Base-by-base conservation (phyloP, 495 filamentous ascomycete genomes). In the Hyaloscypha variabilis region DNA sequence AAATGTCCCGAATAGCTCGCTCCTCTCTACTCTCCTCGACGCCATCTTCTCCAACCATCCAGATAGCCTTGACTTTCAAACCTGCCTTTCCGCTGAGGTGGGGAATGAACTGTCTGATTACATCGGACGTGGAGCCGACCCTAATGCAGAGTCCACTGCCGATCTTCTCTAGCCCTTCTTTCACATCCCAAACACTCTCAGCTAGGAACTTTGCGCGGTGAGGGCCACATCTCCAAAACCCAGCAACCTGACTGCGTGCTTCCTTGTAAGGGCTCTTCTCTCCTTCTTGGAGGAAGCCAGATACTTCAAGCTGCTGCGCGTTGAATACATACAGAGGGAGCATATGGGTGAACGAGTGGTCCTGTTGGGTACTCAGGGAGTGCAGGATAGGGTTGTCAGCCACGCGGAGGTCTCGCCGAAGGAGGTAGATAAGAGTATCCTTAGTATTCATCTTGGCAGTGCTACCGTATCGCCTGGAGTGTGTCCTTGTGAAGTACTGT, bases 181-280 rank as follows among this genome's bases (percentile, higher is more conserved):
- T 90, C 61, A 91, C 29, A 73, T 90, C 85, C 87, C 87, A 90
- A 0, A 91, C 79, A 14, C 84, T 82, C 71, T 91, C 83, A 0
- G 85, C 87, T 23, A 90, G 65, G 69, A 91, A 93, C 70, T 82
- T 87, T 59, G 83, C 85, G 36, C 90, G 83, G 67, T 90, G 85
- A 23, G 82, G 85, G 1, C 90, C 90, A 67, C 86, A 90, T 64
- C 88, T 75, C 87, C 86, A 89, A 70, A 90, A 89, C 14, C 77
- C 77, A 8, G 79, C 88, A 31, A 87, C 73, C 11, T 73, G 65
- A 60, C 84, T 85, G 42, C 81, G 78, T 13, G 88, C 86, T 70
- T 85, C 82, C 3, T 82, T 81, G 61, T 84, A 91, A 0, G 89
- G 89, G 17, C 75, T 85, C 51, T 71, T 70, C 10, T 62, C 66